These are phyloP conservation scores for Pouteria glomerata DNA, from an alignment of 148 eudicot genomes.

Conservation along the genomic window DNA sequence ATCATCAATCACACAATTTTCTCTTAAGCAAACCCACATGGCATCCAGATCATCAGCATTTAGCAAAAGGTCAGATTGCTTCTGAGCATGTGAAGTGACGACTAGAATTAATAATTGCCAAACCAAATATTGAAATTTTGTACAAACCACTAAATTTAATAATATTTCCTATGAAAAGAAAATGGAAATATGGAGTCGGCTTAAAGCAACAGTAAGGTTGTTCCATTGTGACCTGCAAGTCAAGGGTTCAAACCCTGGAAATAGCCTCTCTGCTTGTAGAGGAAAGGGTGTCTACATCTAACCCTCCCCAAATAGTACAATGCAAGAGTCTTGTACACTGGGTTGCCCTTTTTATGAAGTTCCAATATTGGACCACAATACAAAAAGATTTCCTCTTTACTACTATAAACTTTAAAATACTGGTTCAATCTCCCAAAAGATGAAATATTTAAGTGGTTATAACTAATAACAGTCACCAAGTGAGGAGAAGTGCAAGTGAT, in stretches of 20 bases:
- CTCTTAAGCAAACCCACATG: slow-evolving; percentile 99
- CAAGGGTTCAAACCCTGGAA: too few relatives aligned
- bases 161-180: not conserved
- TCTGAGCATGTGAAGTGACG: slow-evolving; percentile 43
- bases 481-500: not conserved
- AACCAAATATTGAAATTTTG: not conserved
- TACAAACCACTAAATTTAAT: not conserved
- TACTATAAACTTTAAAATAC: not conserved
- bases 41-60: slow-evolving; percentile 99
- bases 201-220: too few relatives aligned
- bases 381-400: not conserved
- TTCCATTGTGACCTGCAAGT: too few relatives aligned
- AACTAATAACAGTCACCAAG: slow-evolving; percentile 10
- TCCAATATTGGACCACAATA: not conserved
- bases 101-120: not conserved
- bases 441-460: not conserved
- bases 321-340: too few relatives aligned
- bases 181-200: too few relatives aligned
- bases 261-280: too few relatives aligned
- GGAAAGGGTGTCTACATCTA: too few relatives aligned
- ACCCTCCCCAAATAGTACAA: too few relatives aligned
- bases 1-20: slow-evolving; percentile 98
- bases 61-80: slow-evolving; percentile 95
- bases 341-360: too few relatives aligned
- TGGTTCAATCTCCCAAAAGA: not conserved